phyloP scores from a whole-genome alignment of 129 eudicot species.

The Artemisia tridentata region DNA sequence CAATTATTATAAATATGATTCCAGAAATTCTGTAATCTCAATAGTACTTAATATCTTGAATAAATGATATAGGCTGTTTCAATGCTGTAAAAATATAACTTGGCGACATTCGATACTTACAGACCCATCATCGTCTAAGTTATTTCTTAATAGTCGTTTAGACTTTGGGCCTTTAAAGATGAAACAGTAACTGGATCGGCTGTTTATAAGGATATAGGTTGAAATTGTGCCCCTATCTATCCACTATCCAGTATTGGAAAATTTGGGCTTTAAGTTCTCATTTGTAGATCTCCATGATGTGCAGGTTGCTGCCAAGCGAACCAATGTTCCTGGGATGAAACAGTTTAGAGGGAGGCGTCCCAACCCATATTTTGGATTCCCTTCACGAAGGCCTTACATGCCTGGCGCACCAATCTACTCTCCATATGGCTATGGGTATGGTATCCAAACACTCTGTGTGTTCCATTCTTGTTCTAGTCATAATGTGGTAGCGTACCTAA shows the following conservation, averaged over 20 bases:
- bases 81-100: too few relatives aligned
- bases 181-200: too few relatives aligned
- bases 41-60: too few relatives aligned
- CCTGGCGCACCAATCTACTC: constrained; percentile 64
- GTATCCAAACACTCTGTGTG: constrained; percentile 16
- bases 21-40: too few relatives aligned
- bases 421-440: constrained; percentile 87
- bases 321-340: constrained; percentile 73
- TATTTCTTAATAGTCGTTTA: too few relatives aligned
- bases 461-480: neutral
- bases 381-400: constrained; percentile 67
- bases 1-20: too few relatives aligned
- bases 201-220: too few relatives aligned
- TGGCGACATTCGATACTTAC: too few relatives aligned
- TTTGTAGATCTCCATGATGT: constrained; percentile 8
- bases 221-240: neutral
- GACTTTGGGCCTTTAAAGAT: too few relatives aligned
- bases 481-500: neutral
- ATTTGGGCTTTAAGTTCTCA: constrained; percentile 5
- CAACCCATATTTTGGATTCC: constrained; percentile 57
- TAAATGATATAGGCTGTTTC: too few relatives aligned
- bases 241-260: constrained; percentile 8
- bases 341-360: constrained; percentile 66
- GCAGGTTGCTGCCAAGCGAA: constrained; percentile 69
- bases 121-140: too few relatives aligned